Conservation (phyloP, 2,329 filamentous ascomycete genomes). For the Botryosphaeria dothidea region DNA sequence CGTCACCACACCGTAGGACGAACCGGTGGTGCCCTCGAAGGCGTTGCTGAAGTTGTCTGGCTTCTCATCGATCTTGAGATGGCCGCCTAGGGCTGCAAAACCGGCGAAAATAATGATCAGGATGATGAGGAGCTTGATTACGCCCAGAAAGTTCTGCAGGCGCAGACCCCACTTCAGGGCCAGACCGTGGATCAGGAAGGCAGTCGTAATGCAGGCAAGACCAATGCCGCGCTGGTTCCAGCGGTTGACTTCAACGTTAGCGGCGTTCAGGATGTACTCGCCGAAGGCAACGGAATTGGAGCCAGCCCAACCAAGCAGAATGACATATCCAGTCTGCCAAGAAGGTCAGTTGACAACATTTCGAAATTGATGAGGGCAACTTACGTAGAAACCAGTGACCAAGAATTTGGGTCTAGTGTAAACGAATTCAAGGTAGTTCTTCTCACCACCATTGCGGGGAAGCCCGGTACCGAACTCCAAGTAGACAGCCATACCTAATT, state of each 20-base stretch:
- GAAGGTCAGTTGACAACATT: slow-evolving; percentile 26
- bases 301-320: slow-evolving; percentile 64
- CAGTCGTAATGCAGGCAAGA: slow-evolving; percentile 65
- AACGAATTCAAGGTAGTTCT: slow-evolving; percentile 68
- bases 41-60: slow-evolving; percentile 64
- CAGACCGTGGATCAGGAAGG: slow-evolving; percentile 66
- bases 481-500: slow-evolving; percentile 64
- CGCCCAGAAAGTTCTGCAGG: slow-evolving; percentile 65
- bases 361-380: not conserved
- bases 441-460: slow-evolving; percentile 65
- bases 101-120: slow-evolving; percentile 66
- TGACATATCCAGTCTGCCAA: slow-evolving; percentile 53
- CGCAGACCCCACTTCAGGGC: slow-evolving; percentile 67
- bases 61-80: slow-evolving; percentile 60
- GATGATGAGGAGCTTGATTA: slow-evolving; percentile 67
- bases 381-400: slow-evolving; percentile 55
- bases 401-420: slow-evolving; percentile 63
- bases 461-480: slow-evolving; percentile 67
- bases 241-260: slow-evolving; percentile 60
- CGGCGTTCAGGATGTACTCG: slow-evolving; percentile 69
- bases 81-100: slow-evolving; percentile 61
- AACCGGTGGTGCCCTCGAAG: slow-evolving; percentile 66
- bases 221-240: slow-evolving; percentile 70
- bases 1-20: slow-evolving; percentile 67
- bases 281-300: slow-evolving; percentile 70